Percentiles rank a stretch among this genome's conserved stretches.
Evolutionary conservation across 441 rosid species (phyloP).

Genomic region (Gossypium aridum): DNA sequence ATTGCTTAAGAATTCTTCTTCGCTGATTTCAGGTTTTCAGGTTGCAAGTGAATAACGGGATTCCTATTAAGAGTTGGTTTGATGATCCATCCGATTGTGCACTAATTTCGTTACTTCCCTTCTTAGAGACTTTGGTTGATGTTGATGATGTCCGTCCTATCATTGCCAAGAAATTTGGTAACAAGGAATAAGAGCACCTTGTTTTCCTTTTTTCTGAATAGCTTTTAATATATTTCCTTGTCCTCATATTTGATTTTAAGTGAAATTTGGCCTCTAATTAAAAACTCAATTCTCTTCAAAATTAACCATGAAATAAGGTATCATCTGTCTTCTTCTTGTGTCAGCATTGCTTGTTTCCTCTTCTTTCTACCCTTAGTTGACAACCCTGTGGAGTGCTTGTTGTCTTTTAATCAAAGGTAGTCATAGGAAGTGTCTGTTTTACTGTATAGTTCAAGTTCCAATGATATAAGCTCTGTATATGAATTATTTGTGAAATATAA

Average conservation of each 20-base stretch:
- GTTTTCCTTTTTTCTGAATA: slow-evolving; percentile 28
- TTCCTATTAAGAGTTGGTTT: slow-evolving; percentile 97
- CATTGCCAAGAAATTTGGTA: slow-evolving; percentile 87
- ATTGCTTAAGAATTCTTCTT: slow-evolving; percentile 17
- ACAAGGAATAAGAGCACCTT: slow-evolving; percentile 69
- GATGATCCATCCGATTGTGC: slow-evolving; percentile 85
- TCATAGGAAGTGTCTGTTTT: slow-evolving; percentile 25
- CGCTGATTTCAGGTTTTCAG: slow-evolving; percentile 77
- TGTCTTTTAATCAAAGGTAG: slow-evolving; percentile 33
- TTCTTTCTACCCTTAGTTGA: slow-evolving; percentile 26
- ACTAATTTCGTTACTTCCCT: slow-evolving; percentile 75
- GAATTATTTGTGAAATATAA: slow-evolving; percentile 37
- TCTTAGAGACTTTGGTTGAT: slow-evolving; percentile 80
- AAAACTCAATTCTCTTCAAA: slow-evolving; percentile 30
- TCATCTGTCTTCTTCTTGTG: slow-evolving; percentile 25
- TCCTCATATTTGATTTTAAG: slow-evolving; percentile 27
- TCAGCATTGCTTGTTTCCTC: slow-evolving; percentile 27
- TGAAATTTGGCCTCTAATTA: slow-evolving; percentile 38
- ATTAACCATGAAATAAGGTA: slow-evolving; percentile 48
- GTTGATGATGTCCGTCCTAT: slow-evolving; percentile 95
- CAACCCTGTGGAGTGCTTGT: slow-evolving; percentile 20
- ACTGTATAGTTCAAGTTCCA: slow-evolving; percentile 42
- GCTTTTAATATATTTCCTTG: slow-evolving; percentile 42
- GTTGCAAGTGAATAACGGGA: slow-evolving; percentile 90
- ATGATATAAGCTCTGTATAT: slow-evolving; percentile 32